Conservation (phyloP, 345 rosid genomes). For the Pistacia integerrima region DNA sequence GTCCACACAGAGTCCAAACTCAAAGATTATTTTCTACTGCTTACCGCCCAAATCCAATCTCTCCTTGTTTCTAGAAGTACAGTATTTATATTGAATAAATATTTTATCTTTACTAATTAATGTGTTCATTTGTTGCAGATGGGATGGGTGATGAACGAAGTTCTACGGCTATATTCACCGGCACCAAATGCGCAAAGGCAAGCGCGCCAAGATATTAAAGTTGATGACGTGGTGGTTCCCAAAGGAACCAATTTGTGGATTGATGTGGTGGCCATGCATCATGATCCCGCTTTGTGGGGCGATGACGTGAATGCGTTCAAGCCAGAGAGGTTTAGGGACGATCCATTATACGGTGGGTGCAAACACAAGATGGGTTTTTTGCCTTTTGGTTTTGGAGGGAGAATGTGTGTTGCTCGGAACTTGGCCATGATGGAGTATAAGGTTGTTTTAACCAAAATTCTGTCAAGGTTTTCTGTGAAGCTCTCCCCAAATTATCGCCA, state of each 20-base stretch:
- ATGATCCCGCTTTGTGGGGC: conserved; percentile 81
- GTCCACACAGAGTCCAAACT: background rate
- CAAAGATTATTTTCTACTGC: background rate
- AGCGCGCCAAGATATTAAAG: conserved; percentile 60
- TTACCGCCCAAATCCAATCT: background rate
- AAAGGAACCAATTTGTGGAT: conserved; percentile 87
- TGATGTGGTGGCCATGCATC: conserved; percentile 88
- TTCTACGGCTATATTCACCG: conserved; percentile 70
- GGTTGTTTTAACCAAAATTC: conserved; percentile 61
- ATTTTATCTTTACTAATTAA: no score
- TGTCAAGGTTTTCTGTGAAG: conserved; percentile 68
- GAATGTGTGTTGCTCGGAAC: conserved; percentile 88
- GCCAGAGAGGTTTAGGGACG: conserved; percentile 82
- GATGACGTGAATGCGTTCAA: conserved; percentile 65
- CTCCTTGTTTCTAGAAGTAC: no score
- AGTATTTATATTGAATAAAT: no score
- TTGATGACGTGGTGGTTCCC: conserved; percentile 48
- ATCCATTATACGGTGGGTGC: conserved; percentile 67
- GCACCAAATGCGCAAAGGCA: conserved; percentile 92
- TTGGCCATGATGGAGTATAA: conserved; percentile 76
- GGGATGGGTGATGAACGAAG: conserved; percentile 92
- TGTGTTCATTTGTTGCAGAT: conserved; percentile 46
- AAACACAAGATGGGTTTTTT: conserved; percentile 83
- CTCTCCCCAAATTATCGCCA: conserved; percentile 66
- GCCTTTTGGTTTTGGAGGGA: conserved; percentile 97